Evolutionary conservation across 2,329 filamentous ascomycete genomes (phyloP).

Genomic region (Aphanoascus verrucosus): DNA sequence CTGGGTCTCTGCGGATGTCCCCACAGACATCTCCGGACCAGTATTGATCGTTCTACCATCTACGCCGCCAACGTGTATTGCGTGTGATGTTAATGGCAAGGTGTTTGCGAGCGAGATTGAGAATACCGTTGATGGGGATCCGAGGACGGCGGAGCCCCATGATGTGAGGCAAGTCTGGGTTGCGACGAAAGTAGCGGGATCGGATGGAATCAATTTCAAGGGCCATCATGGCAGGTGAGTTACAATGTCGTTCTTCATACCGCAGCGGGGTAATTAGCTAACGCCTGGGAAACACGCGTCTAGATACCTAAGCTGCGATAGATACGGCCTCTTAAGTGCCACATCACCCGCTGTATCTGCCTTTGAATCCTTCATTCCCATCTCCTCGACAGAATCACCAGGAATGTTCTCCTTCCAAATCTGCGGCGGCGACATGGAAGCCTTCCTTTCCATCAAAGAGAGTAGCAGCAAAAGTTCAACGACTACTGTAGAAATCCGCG

Average conservation of each 20-base stretch:
- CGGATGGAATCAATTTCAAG: conserved; percentile 74
- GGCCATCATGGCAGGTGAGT: conserved; percentile 71
- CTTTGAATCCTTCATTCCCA: conserved; percentile 68
- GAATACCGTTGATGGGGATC: conserved; percentile 76
- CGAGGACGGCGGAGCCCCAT: conserved; percentile 81
- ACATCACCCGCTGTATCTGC: conserved; percentile 70
- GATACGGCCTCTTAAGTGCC: conserved; percentile 66
- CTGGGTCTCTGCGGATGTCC: conserved; percentile 76
- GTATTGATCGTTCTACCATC: conserved; percentile 73
- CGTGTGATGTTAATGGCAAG: conserved; percentile 75
- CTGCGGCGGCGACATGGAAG: conserved; percentile 46
- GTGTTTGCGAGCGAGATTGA: conserved; percentile 74
- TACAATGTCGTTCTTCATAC: neutral
- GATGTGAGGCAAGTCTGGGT: conserved; percentile 96
- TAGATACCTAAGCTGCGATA: conserved; percentile 78
- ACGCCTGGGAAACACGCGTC: neutral
- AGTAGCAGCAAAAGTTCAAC: conserved; percentile 35
- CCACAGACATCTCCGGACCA: conserved; percentile 68
- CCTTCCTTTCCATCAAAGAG: conserved; percentile 55
- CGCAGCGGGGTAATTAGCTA: neutral
- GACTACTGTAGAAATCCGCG: conserved; percentile 55
- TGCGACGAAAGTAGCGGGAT: conserved; percentile 70
- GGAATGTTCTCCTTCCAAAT: conserved; percentile 68
- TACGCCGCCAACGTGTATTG: conserved; percentile 60
- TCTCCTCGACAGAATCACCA: conserved; percentile 51